Evolutionary conservation across 345 rosid species (phyloP), one percentile per base, ranked within the genome.

Genomic region (Populus alba): DNA sequence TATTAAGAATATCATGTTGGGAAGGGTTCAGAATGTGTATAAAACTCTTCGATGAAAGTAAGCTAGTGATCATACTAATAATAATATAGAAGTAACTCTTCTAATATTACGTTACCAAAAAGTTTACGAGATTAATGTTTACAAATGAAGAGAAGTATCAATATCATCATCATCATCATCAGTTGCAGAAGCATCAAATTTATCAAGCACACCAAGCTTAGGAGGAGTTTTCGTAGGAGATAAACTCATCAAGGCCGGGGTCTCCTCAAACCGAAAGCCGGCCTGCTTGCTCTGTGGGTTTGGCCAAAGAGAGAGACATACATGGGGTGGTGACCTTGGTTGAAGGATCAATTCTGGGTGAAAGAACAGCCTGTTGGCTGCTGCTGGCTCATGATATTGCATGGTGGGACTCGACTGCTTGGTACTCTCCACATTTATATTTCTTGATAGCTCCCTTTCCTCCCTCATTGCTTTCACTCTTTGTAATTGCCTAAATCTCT

Each of bases 401-500:
- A 9, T 59, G 63, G 63, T 8, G 63, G 63, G 63, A n/a, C 63
- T 59, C 23, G 8, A 10, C 0, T 10, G 2, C 29, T 8, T 10
- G 10, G 1, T 23, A 59, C 63, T 59, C 29, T n/a, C 29, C 63
- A 23, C 63, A 16, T 27, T 23, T 25, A 81, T 78, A 77, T 77
- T 53, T 70, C 66, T 85, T 8, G 82, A 77, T 6, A 87, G 88
- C 84, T 92, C 90, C 71, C 82, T 81, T 67, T 88, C 89, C 84
- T 89, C 89, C 71, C 94, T 86, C 90, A 89, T 82, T 84, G 87
- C 91, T 77, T 87, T 86, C 17, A 86, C 88, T 74, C 88, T 89
- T 59, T 89, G 89, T 66, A 93, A 77, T 75, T 88, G 86, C 79
- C 85, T 84, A 79, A 93, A 93, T 72, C 96, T 89, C 87, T 93